These are phyloP conservation scores for Emericellopsis atlantica DNA, from an alignment of 2,329 filamentous ascomycete genomes.

Conservation along the genomic window DNA sequence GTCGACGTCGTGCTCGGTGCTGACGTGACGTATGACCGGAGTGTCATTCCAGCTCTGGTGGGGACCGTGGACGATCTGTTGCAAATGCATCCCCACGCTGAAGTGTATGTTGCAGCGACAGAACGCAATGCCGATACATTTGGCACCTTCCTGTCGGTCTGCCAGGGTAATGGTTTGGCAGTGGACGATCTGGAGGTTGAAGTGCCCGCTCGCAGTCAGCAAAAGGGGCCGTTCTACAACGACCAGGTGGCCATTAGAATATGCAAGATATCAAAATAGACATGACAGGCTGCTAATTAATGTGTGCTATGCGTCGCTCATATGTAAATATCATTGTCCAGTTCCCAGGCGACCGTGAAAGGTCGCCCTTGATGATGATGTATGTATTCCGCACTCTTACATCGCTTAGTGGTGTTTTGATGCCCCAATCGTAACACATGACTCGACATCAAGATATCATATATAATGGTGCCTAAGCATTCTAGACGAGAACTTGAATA, in stretches of 20 bases:
- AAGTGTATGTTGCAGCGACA: constrained; percentile 56
- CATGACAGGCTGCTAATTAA: neutral
- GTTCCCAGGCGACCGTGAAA: too few relatives aligned
- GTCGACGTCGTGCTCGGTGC: constrained; percentile 61
- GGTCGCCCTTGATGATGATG: too few relatives aligned
- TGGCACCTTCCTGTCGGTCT: constrained; percentile 46
- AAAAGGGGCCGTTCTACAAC: constrained; percentile 53
- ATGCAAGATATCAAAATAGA: constrained; percentile 8
- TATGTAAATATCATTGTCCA: too few relatives aligned
- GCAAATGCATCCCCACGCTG: constrained; percentile 36
- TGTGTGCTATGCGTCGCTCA: too few relatives aligned
- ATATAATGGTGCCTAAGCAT: too few relatives aligned
- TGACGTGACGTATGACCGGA: constrained; percentile 65
- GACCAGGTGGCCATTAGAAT: constrained; percentile 48
- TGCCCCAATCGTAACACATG: too few relatives aligned
- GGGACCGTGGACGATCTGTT: constrained; percentile 53
- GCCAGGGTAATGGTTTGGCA: constrained; percentile 31
- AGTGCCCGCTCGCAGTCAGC: constrained; percentile 22
- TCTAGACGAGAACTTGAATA: too few relatives aligned
- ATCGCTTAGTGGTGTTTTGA: too few relatives aligned
- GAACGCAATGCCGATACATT: constrained; percentile 61
- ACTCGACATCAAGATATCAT: too few relatives aligned
- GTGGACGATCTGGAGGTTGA: constrained; percentile 30
- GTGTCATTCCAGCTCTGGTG: constrained; percentile 49
- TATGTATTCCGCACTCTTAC: too few relatives aligned